phyloP scores from a whole-genome alignment of 352 stramenopile species.

The Hyaloperonospora arabidopsidis region DNA sequence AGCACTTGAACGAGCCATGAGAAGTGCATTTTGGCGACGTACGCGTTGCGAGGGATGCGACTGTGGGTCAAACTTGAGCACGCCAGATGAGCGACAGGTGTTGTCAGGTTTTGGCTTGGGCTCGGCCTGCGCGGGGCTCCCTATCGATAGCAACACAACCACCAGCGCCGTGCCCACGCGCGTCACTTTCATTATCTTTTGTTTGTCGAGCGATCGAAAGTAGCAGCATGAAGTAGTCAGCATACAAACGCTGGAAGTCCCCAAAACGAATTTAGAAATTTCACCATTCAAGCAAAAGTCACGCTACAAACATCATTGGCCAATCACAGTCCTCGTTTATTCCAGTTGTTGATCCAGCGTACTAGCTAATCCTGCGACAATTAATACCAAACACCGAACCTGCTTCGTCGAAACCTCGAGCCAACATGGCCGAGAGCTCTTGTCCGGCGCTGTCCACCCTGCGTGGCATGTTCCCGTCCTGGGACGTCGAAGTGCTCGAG shows the following conservation, averaged over 20 bases:
- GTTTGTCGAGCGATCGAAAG: too few relatives aligned
- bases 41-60: constrained; percentile 62
- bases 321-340: too few relatives aligned
- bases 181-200: too few relatives aligned
- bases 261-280: too few relatives aligned
- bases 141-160: constrained; percentile 15
- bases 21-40: constrained; percentile 10
- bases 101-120: constrained; percentile 26
- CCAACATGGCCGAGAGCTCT: constrained; percentile 50
- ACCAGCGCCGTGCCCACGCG: constrained; percentile 15
- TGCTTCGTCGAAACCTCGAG: constrained; percentile 8
- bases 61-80: constrained; percentile 60
- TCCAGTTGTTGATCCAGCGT: too few relatives aligned
- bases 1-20: background rate
- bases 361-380: constrained; percentile 1
- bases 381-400: constrained; percentile 10
- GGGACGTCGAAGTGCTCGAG: constrained; percentile 49
- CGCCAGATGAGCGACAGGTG: constrained; percentile 50
- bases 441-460: constrained; percentile 55
- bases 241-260: too few relatives aligned
- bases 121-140: constrained; percentile 15
- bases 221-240: too few relatives aligned
- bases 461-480: constrained; percentile 67
- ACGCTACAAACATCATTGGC: too few relatives aligned
- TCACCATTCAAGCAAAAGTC: too few relatives aligned